Evolutionary conservation across 2,329 filamentous ascomycete genomes (phyloP).

Genomic region (Hypoxylon sp.): DNA sequence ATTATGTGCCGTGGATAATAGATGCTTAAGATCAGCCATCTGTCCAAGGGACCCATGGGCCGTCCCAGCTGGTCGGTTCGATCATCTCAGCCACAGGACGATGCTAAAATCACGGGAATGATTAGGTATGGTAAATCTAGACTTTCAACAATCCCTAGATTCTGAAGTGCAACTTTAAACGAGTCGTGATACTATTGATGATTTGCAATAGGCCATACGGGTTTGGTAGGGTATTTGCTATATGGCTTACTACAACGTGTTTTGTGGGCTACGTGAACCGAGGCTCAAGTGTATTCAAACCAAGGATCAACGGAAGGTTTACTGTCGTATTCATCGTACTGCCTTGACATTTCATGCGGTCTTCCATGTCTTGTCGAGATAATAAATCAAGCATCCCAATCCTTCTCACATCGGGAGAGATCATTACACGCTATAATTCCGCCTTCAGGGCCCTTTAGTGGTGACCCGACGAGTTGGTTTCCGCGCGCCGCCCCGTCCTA

Average conservation of each 20-base stretch:
- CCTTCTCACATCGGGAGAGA: conserved; percentile 19
- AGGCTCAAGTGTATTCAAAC: not conserved
- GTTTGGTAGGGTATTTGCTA: not conserved
- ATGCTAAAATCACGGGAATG: conserved; percentile 19
- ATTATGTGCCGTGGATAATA: conserved; percentile 32
- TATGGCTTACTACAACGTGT: conserved; percentile 22
- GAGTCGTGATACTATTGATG: not conserved
- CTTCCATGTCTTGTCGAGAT: conserved; percentile 3
- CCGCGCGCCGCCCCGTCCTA: conserved; percentile 50
- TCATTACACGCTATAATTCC: conserved; percentile 21
- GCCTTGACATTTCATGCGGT: not conserved
- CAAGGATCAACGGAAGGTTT: not conserved
- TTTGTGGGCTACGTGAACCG: conserved; percentile 11
- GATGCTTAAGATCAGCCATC: conserved; percentile 44
- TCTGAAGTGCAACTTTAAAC: conserved; percentile 6
- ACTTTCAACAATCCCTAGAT: conserved; percentile 17
- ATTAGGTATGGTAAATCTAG: conserved; percentile 22
- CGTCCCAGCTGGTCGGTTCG: conserved; percentile 49
- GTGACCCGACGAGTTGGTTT: conserved; percentile 48
- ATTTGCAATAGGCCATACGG: conserved; percentile 10
- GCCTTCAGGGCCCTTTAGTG: conserved; percentile 12
- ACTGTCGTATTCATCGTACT: conserved; percentile 7
- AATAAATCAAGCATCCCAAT: conserved; percentile 15
- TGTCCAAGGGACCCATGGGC: conserved; percentile 45
- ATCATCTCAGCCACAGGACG: conserved; percentile 46